These are phyloP conservation scores for Cladophialophora psammophila DNA, from an alignment of 2,329 filamentous ascomycete genomes.

Conservation along the genomic window DNA sequence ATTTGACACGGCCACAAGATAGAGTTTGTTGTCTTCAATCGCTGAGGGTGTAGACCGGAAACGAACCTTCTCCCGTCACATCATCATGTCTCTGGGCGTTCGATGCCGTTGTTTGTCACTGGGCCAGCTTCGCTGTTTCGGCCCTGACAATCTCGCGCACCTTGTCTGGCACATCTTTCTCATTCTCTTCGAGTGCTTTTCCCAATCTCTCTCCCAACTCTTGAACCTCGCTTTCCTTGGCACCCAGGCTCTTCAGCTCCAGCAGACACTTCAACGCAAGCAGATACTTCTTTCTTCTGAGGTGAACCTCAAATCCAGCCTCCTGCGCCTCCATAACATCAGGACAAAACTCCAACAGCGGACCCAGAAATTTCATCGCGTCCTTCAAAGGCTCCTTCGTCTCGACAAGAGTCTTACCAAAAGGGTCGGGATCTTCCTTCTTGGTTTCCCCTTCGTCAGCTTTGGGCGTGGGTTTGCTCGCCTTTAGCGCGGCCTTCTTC, in stretches of 20 bases:
- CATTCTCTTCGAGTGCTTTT: slow-evolving; percentile 62
- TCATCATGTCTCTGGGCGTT: neutral
- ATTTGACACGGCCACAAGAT: neutral
- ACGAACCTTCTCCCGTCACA: neutral
- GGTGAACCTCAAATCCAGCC: slow-evolving; percentile 87
- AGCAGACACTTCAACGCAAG: slow-evolving; percentile 87
- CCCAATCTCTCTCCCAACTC: slow-evolving; percentile 76
- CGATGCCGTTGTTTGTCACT: neutral
- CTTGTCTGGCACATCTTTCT: slow-evolving; percentile 8
- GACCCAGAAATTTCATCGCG: slow-evolving; percentile 83
- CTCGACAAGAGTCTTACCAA: slow-evolving; percentile 78
- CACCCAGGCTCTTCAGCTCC: slow-evolving; percentile 72
- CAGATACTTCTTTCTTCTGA: slow-evolving; percentile 86
- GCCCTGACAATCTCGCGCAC: slow-evolving; percentile 1
- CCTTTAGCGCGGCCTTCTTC: slow-evolving; percentile 85
- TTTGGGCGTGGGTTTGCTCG: slow-evolving; percentile 67
- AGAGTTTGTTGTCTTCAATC: neutral
- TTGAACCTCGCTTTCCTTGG: slow-evolving; percentile 74
- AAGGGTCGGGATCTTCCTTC: slow-evolving; percentile 90
- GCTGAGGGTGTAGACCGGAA: neutral
- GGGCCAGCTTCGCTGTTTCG: neutral
- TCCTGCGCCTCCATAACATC: slow-evolving; percentile 82
- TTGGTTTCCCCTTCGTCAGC: slow-evolving; percentile 66
- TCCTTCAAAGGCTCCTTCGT: slow-evolving; percentile 84
- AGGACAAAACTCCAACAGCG: slow-evolving; percentile 81